Base-by-base conservation (phyloP, 23 red algal genomes). In the Cyanidioschyzon merolae region DNA sequence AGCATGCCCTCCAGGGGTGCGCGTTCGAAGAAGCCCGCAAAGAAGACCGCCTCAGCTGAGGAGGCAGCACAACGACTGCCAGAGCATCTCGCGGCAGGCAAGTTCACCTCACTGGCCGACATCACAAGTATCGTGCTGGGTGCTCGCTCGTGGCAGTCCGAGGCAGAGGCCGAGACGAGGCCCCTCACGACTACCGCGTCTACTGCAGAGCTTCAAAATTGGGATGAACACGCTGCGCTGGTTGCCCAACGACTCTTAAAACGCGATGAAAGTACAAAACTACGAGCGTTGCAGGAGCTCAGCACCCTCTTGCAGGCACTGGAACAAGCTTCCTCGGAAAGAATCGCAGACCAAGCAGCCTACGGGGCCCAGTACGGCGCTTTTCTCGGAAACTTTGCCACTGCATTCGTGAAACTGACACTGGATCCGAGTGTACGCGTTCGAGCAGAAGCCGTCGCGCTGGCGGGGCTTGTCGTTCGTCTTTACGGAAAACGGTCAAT, bases 71-170 rank as follows among this genome's bases (percentile, higher is more conserved):
- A 71, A 27, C 29, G 7, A 27, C 63, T 71, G 63, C 63, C 63
- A 3, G 32, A 35, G 7, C 63, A 71, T 35, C 32, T 71, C n/a
- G 21, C 63, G 7, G 32, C n/a, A 32, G 63, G 63, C 63, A 71
- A 71, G 63, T 71, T 71, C 63, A 71, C 32, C 29, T 71, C 63
- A 25, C 63, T 71, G 32, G 63, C n/a, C 63, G 63, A 71, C 63
- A 71, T 71, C 63, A 71, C 63, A 7, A 27, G 32, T 7, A 35
- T 35, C 63, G 63, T 71, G 29, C 63, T 71, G 63, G 63, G 63
- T 35, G 63, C 7, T 27, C n/a, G 63, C 3, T 32, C n/a, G 3
- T 35, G 63, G n/a, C n/a, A 71, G 29, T 7, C 63, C 7, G 21
- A 25, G 29, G 16, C 16, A 27, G 30, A 7, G 12, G 3, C 21